Evolutionary conservation across 2,329 filamentous ascomycete species (phyloP), one percentile per base, ranked within the genome.

Genomic region (Diaporthe eres): DNA sequence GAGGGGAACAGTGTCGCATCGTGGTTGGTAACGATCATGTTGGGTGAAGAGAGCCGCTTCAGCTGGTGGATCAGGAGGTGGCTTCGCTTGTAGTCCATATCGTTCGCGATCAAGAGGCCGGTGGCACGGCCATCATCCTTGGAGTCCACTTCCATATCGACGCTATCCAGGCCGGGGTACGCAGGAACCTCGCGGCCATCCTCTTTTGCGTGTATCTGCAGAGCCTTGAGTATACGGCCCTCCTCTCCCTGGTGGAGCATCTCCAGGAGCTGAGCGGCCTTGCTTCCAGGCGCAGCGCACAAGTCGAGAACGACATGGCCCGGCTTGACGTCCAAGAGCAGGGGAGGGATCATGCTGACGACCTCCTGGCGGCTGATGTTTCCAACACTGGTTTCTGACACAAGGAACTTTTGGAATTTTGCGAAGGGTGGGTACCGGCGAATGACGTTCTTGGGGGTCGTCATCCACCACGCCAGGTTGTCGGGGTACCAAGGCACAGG

Each of bases 21-120:
- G 86, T 99, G 96, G 84, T 99, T 98, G 57, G 95, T 98, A 77
- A 99, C 96, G 78, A 99, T 94, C 79, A 99, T 88, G 83, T 99
- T 99, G 3, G 97, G 96, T 6, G 97, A 98, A 78, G 96, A 98
- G 70, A 99, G 89, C 77, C 97, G 94, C 89, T 99, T 99, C 81
- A 98, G 94, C 85, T 99, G 97, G 84, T 99, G 97, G 65, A 98
- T 95, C 83, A 99, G 87, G 94, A 99, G 97, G 85, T 98, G 97
- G 74, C 95, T 95, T 78, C 97, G 94, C 88, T 96, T 97, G 88
- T 98, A 98, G 84, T 99, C 97, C 80, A 94, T 92, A 82, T 99
- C 97, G 85, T 99, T 99, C 77, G 97, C 97, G 79, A 99, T 94
- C 74, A 99, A 89, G 58, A 99, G 88, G 49, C 97, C 97, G 7